Evolutionary conservation across 2,329 filamentous ascomycete species (phyloP).

Genomic region (Ambrosiella cleistominuta): DNA sequence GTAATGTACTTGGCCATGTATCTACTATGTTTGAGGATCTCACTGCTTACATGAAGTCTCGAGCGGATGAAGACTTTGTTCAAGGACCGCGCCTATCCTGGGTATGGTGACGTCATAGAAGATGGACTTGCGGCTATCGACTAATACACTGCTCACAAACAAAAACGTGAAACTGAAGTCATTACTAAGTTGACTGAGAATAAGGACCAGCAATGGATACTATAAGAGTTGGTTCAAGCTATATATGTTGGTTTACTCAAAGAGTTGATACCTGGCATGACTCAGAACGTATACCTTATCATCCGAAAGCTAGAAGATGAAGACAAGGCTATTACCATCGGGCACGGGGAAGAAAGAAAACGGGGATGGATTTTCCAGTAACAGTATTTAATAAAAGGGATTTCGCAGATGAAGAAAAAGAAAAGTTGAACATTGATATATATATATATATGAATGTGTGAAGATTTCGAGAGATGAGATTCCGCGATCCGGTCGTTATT

Average conservation of each 20-base stretch:
- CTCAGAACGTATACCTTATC: slow-evolving; percentile 60
- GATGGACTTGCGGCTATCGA: slow-evolving; percentile 53
- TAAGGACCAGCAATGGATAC: slow-evolving; percentile 35
- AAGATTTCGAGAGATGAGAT: no score
- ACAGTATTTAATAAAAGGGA: background rate
- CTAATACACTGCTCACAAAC: slow-evolving; percentile 72
- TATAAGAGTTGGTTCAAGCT: slow-evolving; percentile 69
- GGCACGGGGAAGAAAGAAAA: background rate
- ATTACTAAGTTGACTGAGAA: slow-evolving; percentile 35
- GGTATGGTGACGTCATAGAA: slow-evolving; percentile 64
- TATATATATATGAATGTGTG: no score
- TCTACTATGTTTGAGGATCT: slow-evolving; percentile 75
- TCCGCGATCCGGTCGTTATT: no score
- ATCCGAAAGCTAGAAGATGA: slow-evolving; percentile 62
- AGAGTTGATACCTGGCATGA: slow-evolving; percentile 57
- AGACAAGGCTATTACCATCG: slow-evolving; percentile 35
- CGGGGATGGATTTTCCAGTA: background rate
- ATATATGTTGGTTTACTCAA: slow-evolving; percentile 71
- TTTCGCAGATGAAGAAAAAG: background rate
- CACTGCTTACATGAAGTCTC: slow-evolving; percentile 46
- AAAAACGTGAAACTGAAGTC: slow-evolving; percentile 63
- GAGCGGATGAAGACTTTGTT: slow-evolving; percentile 47
- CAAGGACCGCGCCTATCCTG: slow-evolving; percentile 60
- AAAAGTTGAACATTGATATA: no score
- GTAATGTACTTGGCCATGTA: slow-evolving; percentile 76